Base-by-base conservation (phyloP, 345 rosid species). In the Pistacia integerrima region DNA sequence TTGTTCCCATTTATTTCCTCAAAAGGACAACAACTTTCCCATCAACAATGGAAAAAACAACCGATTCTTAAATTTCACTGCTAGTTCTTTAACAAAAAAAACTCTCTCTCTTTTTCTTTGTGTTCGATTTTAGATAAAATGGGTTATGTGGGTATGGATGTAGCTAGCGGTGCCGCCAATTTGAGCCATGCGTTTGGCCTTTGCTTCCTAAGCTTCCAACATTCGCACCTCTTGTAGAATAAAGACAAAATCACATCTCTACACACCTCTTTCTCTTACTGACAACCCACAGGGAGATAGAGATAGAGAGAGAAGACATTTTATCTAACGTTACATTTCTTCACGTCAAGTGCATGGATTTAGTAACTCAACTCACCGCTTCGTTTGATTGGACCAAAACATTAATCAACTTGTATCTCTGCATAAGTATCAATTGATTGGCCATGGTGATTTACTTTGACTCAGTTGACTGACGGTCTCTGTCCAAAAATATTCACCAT, bases 121-220 rank as follows among this genome's bases (percentile, higher is more conserved):
- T 7, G 46, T 41, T 41, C 8, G 57, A 16, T 54, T 16, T 54
- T 54, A 35, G 46, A 61, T 18, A 73, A 62, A 63, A 35, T 54
- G 71, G 44, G 44, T 36, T 36, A 17, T 54, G 61, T 49, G 11
- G 22, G 41, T 69, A 57, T 74, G 62, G 70, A 72, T 70, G 88
- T 78, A 69, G 76, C 46, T 61, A 81, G 84, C 86, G 90, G 90
- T 90, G 95, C 87, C 86, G 90, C 90, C 89, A 87, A 85, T 89
- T 85, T 74, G 70, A 82, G 88, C 87, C 80, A 81, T 68, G 85
- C 60, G 80, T 72, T 77, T 81, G 56, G 80, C 78, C 78, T 82
- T 82, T 87, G 97, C 82, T 93, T 93, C 92, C 91, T 83, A 78
- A 22, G 91, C 91, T 83, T 83, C 93, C 91, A 86, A 89, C 94